Base-by-base conservation (phyloP, 1,139 yeast genomes). In the Debaryomycetaceae sp. region DNA sequence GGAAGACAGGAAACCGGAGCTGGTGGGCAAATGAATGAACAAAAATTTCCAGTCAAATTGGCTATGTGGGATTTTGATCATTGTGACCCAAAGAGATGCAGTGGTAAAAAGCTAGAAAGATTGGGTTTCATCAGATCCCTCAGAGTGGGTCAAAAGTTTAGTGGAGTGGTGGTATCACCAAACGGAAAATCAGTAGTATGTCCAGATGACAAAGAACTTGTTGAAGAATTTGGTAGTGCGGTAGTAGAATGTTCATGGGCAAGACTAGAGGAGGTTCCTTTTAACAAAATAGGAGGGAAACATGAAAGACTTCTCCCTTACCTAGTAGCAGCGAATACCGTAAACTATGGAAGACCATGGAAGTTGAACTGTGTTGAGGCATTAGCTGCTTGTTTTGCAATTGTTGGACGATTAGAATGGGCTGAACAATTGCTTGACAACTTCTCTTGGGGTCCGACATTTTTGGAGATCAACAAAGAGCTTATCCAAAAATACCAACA, bases 171-270 rank as follows among this genome's bases (percentile, higher is more conserved):
- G 6, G 96, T 93, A 3, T 83, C 97, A 11, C 99, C 99, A 0
- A 90, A 89, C 60, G 99, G 98, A 9, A 85, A 83, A 57, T 78
- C 81, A 4, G 95, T 90, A 1, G 97, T 93, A 1, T 89, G 97
- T 63, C 99, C 99, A 0, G 75, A 87, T 53, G 99, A 93, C 63
- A 60, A 68, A 37, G 88, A 81, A 44, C 74, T 88, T 17, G 49
- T 91, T 0, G 96, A 87, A 56, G 73, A 75, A 38, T 65, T 73
- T 43, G 99, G 99, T 33, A 95, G 91, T 9, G 97, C 99, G 0
- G 99, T 93, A 6, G 99, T 93, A 1, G 99, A 93, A 62, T 93
- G 98, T 65, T 90, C 97, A 1, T 93, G 99, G 99, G 99, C 99
- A 0, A 72, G 98, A 49, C 64, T 95, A 22, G 96, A 90, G 45